Conservation (phyloP, 2,329 filamentous ascomycete genomes). For the Penicillium sp. region DNA sequence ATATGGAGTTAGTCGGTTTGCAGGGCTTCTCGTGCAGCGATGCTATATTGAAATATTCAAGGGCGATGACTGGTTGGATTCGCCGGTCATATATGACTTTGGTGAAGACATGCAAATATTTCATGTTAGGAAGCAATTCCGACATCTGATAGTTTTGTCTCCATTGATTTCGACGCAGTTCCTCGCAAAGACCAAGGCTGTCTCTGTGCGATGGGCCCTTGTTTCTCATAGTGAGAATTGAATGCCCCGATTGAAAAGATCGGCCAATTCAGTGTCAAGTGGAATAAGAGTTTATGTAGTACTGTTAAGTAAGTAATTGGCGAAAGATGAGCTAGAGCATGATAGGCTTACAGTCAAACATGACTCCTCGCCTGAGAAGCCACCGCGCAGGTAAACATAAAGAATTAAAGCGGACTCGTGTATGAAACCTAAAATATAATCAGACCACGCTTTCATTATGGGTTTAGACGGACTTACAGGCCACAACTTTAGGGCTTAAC, state of each 20-base stretch:
- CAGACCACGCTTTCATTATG: background rate
- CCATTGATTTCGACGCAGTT: background rate
- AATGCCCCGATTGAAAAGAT: background rate
- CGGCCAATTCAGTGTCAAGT: background rate
- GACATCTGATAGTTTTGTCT: background rate
- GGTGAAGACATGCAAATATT: background rate
- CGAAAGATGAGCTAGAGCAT: background rate
- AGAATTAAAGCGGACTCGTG: constrained; percentile 44
- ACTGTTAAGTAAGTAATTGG: constrained; percentile 9
- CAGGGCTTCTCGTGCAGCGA: background rate
- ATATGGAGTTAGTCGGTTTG: background rate
- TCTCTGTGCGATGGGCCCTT: background rate
- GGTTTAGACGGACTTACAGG: constrained; percentile 55
- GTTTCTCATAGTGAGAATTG: background rate
- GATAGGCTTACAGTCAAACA: constrained; percentile 41
- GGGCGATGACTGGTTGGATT: background rate
- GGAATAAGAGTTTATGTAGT: constrained; percentile 15
- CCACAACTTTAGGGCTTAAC: constrained; percentile 85
- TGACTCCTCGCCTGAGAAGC: constrained; percentile 40
- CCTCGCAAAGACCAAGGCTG: background rate
- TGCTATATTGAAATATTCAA: background rate
- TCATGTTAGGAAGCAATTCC: background rate
- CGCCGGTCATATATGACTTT: no score
- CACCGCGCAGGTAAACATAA: constrained; percentile 44
- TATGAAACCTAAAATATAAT: constrained; percentile 35